Evolutionary conservation across 2,329 filamentous ascomycete species (phyloP), one percentile per base, ranked within the genome.

Genomic region (Huntiella savannae): DNA sequence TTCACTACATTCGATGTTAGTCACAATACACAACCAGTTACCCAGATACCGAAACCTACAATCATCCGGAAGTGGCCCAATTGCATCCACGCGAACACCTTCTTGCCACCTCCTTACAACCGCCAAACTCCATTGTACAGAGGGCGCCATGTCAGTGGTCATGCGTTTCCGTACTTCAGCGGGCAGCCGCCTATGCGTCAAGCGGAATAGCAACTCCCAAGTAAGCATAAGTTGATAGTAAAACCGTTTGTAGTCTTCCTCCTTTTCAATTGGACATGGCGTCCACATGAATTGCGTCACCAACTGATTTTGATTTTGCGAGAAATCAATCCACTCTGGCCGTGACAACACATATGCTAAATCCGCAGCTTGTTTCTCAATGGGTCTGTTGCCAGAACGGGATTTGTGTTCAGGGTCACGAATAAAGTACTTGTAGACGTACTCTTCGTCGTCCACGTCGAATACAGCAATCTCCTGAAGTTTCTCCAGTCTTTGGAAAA

Each of bases 181-280:
- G n/a, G 64, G 63, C 57, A 82, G 76, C 43, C 70, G 63, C 19
- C 63, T 64, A 1, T 72, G 76, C 54, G 79, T 73, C 53, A 85
- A 81, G 35, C 81, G 73, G 48, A 81, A 59, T 55, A 82, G 75
- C 4, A 86, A 65, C 59, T 86, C 81, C 42, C 82, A 66, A 52
- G 77, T 79, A 37, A 86, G 68, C 3, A 86, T 65, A n/a, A 86
- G 62, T 59, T 86, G 81, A 57, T 83, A 79, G 58, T 82, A 84
- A 62, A 86, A 85, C 19, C 68, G 69, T 49, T 71, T 69, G 54
- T 79, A 80, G 49, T 69, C 67, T 13, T 65, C 60, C 40, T 69
- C 63, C 53, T 78, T 76, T 13, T 65, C 63, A 33, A 68, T 64
- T 47, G 68, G 65, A 43, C 40, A 43, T 10, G 68, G 67, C 53